Percentiles rank a stretch among this genome's conserved stretches.
phyloP scores from a whole-genome alignment of 192 early-diverging fungal species.

The Piromyces sp. region DNA sequence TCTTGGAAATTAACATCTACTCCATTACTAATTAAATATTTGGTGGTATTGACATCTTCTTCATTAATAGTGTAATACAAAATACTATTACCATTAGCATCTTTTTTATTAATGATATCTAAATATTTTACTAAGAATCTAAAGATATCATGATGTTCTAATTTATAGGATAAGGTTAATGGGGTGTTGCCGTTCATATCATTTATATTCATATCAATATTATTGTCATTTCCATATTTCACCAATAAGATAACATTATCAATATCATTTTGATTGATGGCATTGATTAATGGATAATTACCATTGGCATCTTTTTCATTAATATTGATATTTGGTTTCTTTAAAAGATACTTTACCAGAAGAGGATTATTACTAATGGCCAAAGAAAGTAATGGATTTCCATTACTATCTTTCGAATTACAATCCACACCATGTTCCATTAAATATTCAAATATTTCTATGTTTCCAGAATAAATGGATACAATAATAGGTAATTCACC shows the following conservation, averaged over 20 bases:
- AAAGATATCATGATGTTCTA: neutral
- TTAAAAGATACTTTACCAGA: neutral
- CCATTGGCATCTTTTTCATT: neutral
- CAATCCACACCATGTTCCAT: neutral
- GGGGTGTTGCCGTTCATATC: neutral
- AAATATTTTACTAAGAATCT: neutral
- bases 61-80: neutral
- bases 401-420: neutral
- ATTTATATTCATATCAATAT: neutral
- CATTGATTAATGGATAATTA: neutral
- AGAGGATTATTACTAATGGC: neutral
- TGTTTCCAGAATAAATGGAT: neutral
- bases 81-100: neutral
- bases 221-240: neutral
- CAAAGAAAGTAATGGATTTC: neutral
- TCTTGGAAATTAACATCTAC: neutral
- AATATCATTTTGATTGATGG: neutral
- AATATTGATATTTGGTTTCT: neutral
- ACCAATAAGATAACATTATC: neutral
- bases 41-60: neutral
- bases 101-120: neutral
- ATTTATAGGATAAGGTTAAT: neutral
- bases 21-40: neutral
- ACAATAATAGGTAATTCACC: neutral
- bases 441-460: neutral